phyloP scores from a whole-genome alignment of 2,329 filamentous ascomycete genomes.

The Talaromyces sp. region DNA sequence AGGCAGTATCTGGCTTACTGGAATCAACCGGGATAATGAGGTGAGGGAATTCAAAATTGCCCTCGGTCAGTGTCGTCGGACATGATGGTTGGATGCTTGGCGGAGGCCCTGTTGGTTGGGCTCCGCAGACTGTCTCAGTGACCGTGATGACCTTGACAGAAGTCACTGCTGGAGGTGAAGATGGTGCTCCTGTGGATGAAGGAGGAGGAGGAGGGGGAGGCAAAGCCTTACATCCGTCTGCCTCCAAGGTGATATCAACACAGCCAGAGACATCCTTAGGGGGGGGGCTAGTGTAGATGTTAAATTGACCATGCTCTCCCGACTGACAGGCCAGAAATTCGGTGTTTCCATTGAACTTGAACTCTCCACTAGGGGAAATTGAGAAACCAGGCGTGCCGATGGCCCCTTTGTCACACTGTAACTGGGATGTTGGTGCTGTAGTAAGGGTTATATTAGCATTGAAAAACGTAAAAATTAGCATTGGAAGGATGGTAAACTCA shows the following conservation, averaged over 20 bases:
- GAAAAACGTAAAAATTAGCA: background rate
- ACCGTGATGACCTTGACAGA: conserved; percentile 7
- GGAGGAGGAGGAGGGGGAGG: background rate
- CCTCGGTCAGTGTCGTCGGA: conserved; percentile 40
- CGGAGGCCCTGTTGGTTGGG: background rate
- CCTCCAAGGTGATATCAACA: conserved; percentile 29
- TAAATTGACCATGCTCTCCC: conserved; percentile 33
- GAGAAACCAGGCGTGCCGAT: conserved; percentile 52
- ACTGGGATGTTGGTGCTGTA: conserved; percentile 52
- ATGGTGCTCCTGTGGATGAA: conserved; percentile 5
- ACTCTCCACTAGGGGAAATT: conserved; percentile 48
- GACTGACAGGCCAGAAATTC: conserved; percentile 61
- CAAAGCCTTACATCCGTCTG: conserved; percentile 32
- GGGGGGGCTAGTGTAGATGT: conserved; percentile 37
- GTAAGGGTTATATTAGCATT: background rate
- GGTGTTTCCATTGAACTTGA: conserved; percentile 50
- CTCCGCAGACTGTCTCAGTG: conserved; percentile 7
- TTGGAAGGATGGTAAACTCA: conserved; percentile 29
- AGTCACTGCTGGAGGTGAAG: conserved; percentile 7
- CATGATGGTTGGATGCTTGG: conserved; percentile 27
- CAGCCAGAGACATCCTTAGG: conserved; percentile 29
- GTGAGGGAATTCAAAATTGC: conserved; percentile 55
- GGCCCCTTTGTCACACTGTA: conserved; percentile 58
- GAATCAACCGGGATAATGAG: conserved; percentile 60
- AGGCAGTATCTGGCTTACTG: conserved; percentile 46